phyloP scores from a whole-genome alignment of 495 filamentous ascomycete genomes.

The Podospora australis region DNA sequence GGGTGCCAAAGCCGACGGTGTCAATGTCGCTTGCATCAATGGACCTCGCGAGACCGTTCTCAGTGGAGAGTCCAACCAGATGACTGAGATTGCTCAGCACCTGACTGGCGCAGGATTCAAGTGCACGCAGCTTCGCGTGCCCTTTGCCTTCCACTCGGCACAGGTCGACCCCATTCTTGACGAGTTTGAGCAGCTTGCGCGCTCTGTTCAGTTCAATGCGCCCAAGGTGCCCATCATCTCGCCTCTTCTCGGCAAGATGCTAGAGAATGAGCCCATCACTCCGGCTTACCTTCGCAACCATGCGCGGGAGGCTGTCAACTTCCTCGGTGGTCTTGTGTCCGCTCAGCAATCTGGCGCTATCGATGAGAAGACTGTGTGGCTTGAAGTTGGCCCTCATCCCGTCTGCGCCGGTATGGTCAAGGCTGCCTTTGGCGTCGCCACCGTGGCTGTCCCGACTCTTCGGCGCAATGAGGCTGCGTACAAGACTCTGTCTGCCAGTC shows the following conservation, averaged over 20 bases:
- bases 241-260: slow-evolving; percentile 55
- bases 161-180: slow-evolving; percentile 74
- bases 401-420: slow-evolving; percentile 66
- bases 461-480: slow-evolving; percentile 52
- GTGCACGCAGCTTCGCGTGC: slow-evolving; percentile 62
- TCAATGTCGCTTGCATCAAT: slow-evolving; percentile 57
- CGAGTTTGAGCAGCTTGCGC: slow-evolving; percentile 54
- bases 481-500: slow-evolving; percentile 54
- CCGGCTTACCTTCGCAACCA: slow-evolving; percentile 59
- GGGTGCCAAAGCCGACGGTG: slow-evolving; percentile 20
- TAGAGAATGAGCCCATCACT: slow-evolving; percentile 51
- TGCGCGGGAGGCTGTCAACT: slow-evolving; percentile 67
- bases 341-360: slow-evolving; percentile 45
- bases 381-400: slow-evolving; percentile 67
- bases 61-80: slow-evolving; percentile 45
- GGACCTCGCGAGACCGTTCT: slow-evolving; percentile 55
- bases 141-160: slow-evolving; percentile 75
- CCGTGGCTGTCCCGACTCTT: slow-evolving; percentile 51
- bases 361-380: slow-evolving; percentile 50
- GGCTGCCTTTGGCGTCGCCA: slow-evolving; percentile 52
- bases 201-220: slow-evolving; percentile 50
- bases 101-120: slow-evolving; percentile 56
- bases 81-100: slow-evolving; percentile 51
- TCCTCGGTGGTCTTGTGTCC: slow-evolving; percentile 56
- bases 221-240: slow-evolving; percentile 68